A percentile compares a stretch with the other conserved stretches of the same genome.
Conservation (phyloP, 192 early-diverging fungal species). For the Spinellus fusiger region DNA sequence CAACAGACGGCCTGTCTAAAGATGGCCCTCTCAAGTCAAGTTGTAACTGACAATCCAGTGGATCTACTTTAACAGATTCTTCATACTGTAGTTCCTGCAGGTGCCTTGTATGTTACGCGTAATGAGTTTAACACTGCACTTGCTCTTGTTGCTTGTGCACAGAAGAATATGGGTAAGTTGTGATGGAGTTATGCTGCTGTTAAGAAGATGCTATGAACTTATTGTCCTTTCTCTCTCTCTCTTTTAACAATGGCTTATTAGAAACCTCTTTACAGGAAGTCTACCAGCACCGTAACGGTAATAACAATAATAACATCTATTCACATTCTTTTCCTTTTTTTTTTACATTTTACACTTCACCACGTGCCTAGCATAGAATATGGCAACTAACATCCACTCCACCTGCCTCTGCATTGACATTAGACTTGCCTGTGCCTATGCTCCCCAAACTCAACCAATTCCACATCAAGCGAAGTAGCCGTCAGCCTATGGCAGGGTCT, state of each 20-base stretch:
- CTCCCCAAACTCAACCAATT: neutral
- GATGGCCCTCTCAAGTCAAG: too few relatives aligned
- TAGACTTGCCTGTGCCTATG: neutral
- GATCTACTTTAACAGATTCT: slow-evolving; percentile 30
- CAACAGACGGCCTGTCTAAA: neutral
- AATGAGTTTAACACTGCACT: slow-evolving; percentile 70
- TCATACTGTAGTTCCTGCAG: slow-evolving; percentile 39
- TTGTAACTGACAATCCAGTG: neutral
- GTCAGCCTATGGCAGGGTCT: neutral
- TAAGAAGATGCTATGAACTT: too few relatives aligned
- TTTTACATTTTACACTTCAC: neutral
- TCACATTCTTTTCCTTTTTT: neutral
- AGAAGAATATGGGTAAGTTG: slow-evolving; percentile 67
- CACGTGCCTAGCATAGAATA: too few relatives aligned
- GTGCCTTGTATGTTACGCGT: slow-evolving; percentile 40
- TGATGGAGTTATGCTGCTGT: neutral
- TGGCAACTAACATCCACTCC: too few relatives aligned
- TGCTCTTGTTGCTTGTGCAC: slow-evolving; percentile 64
- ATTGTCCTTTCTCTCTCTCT: too few relatives aligned
- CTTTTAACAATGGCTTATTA: neutral
- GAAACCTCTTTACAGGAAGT: neutral
- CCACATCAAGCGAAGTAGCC: neutral
- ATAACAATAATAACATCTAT: neutral
- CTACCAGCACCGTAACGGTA: neutral
- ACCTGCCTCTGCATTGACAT: neutral